Percentiles rank a stretch among this genome's conserved stretches.
Evolutionary conservation across 345 rosid genomes (phyloP).

Genomic region (Isatis tinctoria): DNA sequence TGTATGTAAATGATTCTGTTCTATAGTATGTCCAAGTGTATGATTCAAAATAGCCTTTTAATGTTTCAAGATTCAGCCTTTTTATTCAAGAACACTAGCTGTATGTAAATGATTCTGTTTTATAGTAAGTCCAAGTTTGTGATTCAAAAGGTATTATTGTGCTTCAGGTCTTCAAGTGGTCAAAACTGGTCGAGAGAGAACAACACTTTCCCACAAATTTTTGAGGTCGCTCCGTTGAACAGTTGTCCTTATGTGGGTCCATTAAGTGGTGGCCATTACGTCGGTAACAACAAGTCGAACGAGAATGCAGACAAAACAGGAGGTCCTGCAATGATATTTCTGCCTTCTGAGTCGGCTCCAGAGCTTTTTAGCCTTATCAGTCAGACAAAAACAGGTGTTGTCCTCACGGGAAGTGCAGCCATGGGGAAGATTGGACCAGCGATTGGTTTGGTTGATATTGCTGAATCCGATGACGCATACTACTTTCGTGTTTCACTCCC

Average conservation of each 20-base stretch:
- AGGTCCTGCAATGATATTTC: conserved; percentile 46
- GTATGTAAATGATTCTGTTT: background rate
- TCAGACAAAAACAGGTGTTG: conserved; percentile 47
- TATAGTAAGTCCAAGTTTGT: no score
- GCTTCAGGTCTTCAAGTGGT: conserved; percentile 20
- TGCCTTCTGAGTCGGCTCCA: conserved; percentile 45
- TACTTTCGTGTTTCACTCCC: conserved; percentile 62
- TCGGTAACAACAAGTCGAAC: conserved; percentile 4
- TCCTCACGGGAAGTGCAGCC: conserved; percentile 65
- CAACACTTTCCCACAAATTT: conserved; percentile 25
- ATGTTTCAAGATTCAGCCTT: background rate
- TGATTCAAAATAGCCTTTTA: background rate
- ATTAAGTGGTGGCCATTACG: conserved; percentile 32
- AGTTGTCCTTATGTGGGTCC: conserved; percentile 64
- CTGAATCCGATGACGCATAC: conserved; percentile 60
- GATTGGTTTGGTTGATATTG: conserved; percentile 55
- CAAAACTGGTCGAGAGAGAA: conserved; percentile 1
- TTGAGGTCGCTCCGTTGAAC: conserved; percentile 59
- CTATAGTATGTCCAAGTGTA: no score
- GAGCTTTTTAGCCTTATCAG: conserved; percentile 39
- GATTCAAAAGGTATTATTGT: background rate
- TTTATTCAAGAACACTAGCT: background rate
- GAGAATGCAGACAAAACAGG: conserved; percentile 29
- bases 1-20: no score
- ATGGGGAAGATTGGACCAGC: conserved; percentile 54